phyloP scores from a whole-genome alignment of 108 stramenopile species.

The Aurantiochytrium sp. region DNA sequence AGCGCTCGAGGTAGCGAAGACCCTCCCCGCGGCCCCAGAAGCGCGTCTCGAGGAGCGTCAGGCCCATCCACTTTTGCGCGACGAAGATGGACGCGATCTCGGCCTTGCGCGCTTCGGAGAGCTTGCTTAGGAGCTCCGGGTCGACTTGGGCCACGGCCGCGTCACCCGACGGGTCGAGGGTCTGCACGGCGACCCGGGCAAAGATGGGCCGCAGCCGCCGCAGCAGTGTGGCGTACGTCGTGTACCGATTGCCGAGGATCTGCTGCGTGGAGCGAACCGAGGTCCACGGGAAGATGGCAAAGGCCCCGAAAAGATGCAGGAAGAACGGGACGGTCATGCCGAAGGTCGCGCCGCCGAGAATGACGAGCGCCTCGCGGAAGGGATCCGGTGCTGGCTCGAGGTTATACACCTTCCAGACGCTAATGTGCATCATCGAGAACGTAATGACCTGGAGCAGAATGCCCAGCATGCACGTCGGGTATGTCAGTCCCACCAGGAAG shows the following conservation, averaged over 20 bases:
- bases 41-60: slow-evolving; percentile 5
- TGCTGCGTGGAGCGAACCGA: not conserved
- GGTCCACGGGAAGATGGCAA: not conserved
- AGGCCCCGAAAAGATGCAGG: not conserved
- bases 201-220: not conserved
- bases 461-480: not conserved
- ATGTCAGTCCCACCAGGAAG: not conserved
- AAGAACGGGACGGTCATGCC: not conserved
- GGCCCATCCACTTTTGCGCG: not conserved
- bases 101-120: not conserved
- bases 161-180: not conserved
- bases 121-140: not conserved
- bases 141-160: not conserved
- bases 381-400: not conserved
- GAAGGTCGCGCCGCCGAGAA: not conserved
- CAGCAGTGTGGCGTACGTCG: not conserved
- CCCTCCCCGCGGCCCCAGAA: not conserved
- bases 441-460: not conserved
- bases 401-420: not conserved
- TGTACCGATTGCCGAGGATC: not conserved
- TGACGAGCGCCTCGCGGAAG: not conserved
- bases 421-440: not conserved
- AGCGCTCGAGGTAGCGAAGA: not conserved
- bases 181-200: not conserved
- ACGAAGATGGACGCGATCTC: not conserved